Base-by-base conservation (phyloP, 257 asterid species). In the Jacaranda copaia region DNA sequence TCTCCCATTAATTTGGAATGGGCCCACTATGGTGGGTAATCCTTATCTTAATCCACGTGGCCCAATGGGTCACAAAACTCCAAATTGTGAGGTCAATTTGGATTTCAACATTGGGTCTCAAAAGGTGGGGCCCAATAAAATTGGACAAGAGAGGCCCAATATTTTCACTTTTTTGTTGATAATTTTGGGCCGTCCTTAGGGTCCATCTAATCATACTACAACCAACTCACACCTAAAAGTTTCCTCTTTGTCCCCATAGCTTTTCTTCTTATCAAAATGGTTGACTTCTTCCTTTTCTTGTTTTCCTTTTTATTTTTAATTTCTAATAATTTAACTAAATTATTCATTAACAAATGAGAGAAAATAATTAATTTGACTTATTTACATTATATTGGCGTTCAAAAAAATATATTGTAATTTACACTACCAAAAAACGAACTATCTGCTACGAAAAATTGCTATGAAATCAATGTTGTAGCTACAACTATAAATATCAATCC, bases 121-220 rank as follows among this genome's bases (percentile, higher is more conserved):
- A 15, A 51, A 25, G 2, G 68, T 71, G 73, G 72, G 77, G 35
- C 77, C 70, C 52, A 11, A 42, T 12, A 42, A 16, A 61, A 19
- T 15, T 4, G 5, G 12, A 32, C n/a, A 15, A 38, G 65, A 25
- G 73, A 73, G 35, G 79, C 79, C 79, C 70, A 52, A 64, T 25
- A 43, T 0, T 25, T 25, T 25, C 32, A 3, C 51, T 43, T 48
- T 45, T 71, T 68, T 64, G 5, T 4, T 35, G 20, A 66, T 65
- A 1, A 20, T 58, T 58, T 20, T 68, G 83, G 83, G 80, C 79
- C 83, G 61, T 67, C 80, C 73, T 65, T 56, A 5, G 76, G 83
- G 76, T 59, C 79, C 83, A 74, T 79, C 60, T 73, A 16, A 55
- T 58, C 65, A 45, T 13, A 68, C 61, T 0, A 25, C 32, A 43